phyloP scores from a whole-genome alignment of 176 grass and related monocot species.

The Oryza brachyantha region DNA sequence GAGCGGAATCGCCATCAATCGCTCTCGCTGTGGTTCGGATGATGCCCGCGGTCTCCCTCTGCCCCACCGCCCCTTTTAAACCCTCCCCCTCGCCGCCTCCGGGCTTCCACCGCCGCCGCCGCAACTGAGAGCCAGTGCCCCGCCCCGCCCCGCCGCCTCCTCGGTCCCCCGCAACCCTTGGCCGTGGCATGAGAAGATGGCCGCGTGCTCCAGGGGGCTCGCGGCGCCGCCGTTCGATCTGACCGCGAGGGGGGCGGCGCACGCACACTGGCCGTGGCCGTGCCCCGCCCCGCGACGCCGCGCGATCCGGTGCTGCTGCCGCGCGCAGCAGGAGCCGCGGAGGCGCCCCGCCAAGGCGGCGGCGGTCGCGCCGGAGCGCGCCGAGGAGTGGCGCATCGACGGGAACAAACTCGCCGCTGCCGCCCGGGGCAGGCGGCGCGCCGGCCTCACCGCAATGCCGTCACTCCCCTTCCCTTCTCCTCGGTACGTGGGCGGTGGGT shows the following conservation, averaged over 20 bases:
- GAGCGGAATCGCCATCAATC: slow-evolving; percentile 13
- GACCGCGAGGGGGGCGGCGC: slow-evolving; percentile 2
- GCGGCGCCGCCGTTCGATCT: slow-evolving; percentile 51
- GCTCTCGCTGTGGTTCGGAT: neutral
- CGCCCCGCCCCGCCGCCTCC: neutral
- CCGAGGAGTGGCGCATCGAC: slow-evolving; percentile 40
- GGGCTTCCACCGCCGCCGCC: slow-evolving; percentile 29
- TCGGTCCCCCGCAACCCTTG: neutral
- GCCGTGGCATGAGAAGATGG: slow-evolving; percentile 50
- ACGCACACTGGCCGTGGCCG: slow-evolving; percentile 9
- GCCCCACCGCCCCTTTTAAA: slow-evolving; percentile 29
- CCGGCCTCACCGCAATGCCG: slow-evolving; percentile 30
- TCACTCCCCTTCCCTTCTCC: slow-evolving; percentile 50
- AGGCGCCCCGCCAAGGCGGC: slow-evolving; percentile 42
- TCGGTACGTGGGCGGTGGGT: slow-evolving; percentile 46
- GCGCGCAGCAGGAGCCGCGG: slow-evolving; percentile 20
- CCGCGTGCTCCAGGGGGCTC: slow-evolving; percentile 61
- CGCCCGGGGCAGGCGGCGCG: slow-evolving; percentile 31
- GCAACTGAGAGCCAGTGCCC: neutral
- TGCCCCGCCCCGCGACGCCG: neutral
- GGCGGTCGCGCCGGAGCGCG: slow-evolving; percentile 40
- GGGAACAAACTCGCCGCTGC: slow-evolving; percentile 46
- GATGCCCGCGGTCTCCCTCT: slow-evolving; percentile 21
- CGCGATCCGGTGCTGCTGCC: slow-evolving; percentile 44
- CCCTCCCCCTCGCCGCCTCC: slow-evolving; percentile 33